A percentile compares a stretch with the other conserved stretches of the same genome.
phyloP scores from a whole-genome alignment of 371 early-diverging fungal genomes.

The Dinochytrium kinnereticum region DNA sequence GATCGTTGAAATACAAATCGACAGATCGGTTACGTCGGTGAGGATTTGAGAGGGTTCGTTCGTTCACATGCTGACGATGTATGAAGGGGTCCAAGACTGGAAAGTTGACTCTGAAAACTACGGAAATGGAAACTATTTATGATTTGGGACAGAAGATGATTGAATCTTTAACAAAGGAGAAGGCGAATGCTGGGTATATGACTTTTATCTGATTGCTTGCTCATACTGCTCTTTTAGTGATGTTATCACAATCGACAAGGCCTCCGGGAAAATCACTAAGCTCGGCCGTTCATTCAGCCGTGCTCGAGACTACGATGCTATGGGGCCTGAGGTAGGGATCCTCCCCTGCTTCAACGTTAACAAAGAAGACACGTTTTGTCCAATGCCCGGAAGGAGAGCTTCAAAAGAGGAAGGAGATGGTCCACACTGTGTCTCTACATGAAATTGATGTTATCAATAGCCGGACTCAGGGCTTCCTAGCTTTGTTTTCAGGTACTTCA shows the following conservation, averaged over 20 bases:
- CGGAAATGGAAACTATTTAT: slow-evolving; percentile 99
- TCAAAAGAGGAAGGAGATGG: slow-evolving; percentile 94
- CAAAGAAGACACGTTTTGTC: slow-evolving; percentile 85
- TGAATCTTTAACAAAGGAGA: slow-evolving; percentile 95
- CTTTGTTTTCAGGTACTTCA: slow-evolving; percentile 86
- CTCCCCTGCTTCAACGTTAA: background rate
- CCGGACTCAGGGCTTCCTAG: slow-evolving; percentile 95
- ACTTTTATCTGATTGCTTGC: background rate
- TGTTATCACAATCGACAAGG: slow-evolving; percentile 98
- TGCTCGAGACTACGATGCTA: slow-evolving; percentile 96
- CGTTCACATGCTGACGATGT: background rate
- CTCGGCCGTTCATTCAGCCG: slow-evolving; percentile 94
- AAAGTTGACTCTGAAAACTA: slow-evolving; percentile 98
- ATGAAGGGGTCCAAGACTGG: slow-evolving; percentile 72
- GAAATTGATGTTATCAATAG: slow-evolving; percentile 99
- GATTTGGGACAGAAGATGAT: slow-evolving; percentile 99
- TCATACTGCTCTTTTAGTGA: slow-evolving; percentile 66
- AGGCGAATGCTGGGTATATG: slow-evolving; percentile 87
- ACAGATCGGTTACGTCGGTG: slow-evolving; percentile 86
- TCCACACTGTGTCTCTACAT: slow-evolving; percentile 97
- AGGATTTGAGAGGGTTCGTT: slow-evolving; percentile 51
- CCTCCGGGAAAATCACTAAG: slow-evolving; percentile 96
- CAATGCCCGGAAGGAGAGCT: slow-evolving; percentile 99
- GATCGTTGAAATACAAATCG: slow-evolving; percentile 97
- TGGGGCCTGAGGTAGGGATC: slow-evolving; percentile 82